Evolutionary conservation across 2,329 filamentous ascomycete genomes (phyloP), one percentile per base, ranked within the genome.

Genomic region (Plectosphaerella plurivora): DNA sequence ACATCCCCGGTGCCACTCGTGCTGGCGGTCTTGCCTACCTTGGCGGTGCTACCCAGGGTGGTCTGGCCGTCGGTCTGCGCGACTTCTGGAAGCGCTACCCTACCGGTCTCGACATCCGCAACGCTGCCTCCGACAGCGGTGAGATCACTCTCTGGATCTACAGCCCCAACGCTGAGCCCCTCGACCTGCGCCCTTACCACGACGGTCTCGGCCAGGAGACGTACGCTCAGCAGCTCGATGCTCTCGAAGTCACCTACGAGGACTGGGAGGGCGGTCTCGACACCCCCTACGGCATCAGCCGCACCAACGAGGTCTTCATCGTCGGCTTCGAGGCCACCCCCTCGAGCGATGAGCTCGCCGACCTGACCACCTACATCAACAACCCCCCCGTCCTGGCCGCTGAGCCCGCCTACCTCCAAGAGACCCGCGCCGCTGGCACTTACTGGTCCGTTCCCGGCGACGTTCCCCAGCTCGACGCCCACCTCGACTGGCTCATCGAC

Each of bases 81-180:
- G 75, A 85, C 58, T 86, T 86, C 61, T 86, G 83, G 83, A 80
- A 86, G 67, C 73, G 78, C 15, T 84, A 82, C 56, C 83, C 83
- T 0, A 81, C 79, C 0, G 74, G 77, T 4, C 64, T 86, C 5
- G 82, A 85, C 45, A 73, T 86, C 11, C 65, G 71, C 0, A 73
- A 79, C 49, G 77, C 80, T 0, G 73, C 72, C 0, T 68, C 70
- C 0, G 75, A 82, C 45, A 60, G 64, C 2, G 81, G 80, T 0
- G 68, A 73, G 5, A 68, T 86, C 11, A 86, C 81, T 0, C 53
- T 83, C 1, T 86, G 82, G 82, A 63, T 86, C 0, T 85, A 85
- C 56, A 81, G 75, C 49, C 82, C 82, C 2, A 67, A 70, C 1
- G 80, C 79, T 0, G 71, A 73, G 28, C 80, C 81, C 0, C 66